Percentiles rank a stretch among this genome's conserved stretches.
Conservation (phyloP, 2,329 filamentous ascomycete species). For the Colletotrichum sp. region DNA sequence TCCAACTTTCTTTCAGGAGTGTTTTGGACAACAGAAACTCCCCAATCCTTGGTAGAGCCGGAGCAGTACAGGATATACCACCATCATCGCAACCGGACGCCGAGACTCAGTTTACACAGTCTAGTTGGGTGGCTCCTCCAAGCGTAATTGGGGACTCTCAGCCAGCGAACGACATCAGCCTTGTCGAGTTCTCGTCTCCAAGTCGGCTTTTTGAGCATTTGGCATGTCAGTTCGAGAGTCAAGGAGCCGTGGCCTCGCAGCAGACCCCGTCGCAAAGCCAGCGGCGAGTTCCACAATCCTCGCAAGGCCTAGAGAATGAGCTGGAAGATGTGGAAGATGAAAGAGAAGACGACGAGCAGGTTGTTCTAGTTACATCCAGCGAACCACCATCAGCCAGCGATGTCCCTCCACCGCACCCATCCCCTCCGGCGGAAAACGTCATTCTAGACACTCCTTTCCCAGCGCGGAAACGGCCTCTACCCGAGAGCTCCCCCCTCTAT, state of each 20-base stretch:
- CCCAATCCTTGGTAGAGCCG: slow-evolving; percentile 26
- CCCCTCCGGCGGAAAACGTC: slow-evolving; percentile 19
- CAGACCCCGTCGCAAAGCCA: not conserved
- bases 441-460: slow-evolving; percentile 9
- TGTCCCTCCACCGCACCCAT: not conserved
- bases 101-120: not conserved
- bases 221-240: slow-evolving; percentile 2
- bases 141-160: slow-evolving; percentile 63
- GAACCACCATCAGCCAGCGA: slow-evolving; percentile 24
- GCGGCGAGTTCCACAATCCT: not conserved
- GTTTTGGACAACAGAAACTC: slow-evolving; percentile 47
- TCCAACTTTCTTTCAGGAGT: slow-evolving; percentile 48
- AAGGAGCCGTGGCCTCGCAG: not conserved
- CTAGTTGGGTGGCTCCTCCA: slow-evolving; percentile 47
- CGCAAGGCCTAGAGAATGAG: not conserved
- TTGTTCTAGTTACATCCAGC: slow-evolving; percentile 41
- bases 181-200: slow-evolving; percentile 48
- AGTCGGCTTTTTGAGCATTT: slow-evolving; percentile 54
- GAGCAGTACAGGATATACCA: not conserved
- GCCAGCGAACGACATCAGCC: slow-evolving; percentile 37
- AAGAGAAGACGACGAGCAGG: not conserved
- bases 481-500: not conserved
- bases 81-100: not conserved
- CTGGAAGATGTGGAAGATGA: not conserved
- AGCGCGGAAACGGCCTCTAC: not conserved